Base-by-base conservation (phyloP, 495 filamentous ascomycete genomes). In the Trichocladium uniseriatum region DNA sequence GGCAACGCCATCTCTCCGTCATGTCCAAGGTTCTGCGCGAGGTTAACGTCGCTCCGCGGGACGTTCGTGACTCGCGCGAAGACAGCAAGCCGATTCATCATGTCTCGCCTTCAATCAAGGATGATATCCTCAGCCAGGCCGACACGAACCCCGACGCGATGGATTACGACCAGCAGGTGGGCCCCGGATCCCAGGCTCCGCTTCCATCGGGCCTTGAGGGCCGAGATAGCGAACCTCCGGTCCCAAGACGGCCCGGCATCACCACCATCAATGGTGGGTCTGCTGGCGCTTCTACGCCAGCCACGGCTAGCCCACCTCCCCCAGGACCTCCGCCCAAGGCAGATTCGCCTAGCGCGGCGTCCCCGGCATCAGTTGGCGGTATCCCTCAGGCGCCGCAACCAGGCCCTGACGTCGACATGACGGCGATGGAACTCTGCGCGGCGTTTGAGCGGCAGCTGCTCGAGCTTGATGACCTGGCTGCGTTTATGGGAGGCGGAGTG, bases 401-500 rank as follows among this genome's bases (percentile, higher is more conserved):
- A 10, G 53, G 56, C 2, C 51, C 61, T 20, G 62, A 60, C 34
- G 58, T 65, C 6, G 72, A 75, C 43, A 75, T 75, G 71, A 74
- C 70, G 3, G 68, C 70, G 0, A 55, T 61, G n/a, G 72, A 75
- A 45, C 60, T 75, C 6, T 75, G 72, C 48, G 50, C 51, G 1
- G 72, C 70, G 0, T 75, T 75, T 43, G 72, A 75, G 60, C 64
- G 70, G 13, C 72, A 75, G 57, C 58, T 75, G 6, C 58, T 75
- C 5, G 72, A 75, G 51, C 49, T 74, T 6, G 72, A 75, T 34
- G 72, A 75, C 46, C 61, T 75, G 10, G 72, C 72, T 24, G 72
- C 72, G 6, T 75, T 75, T 31, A 74, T 75, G 72, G 72, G 72
- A 6, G 72, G 72, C 21, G 72, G 72, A 38, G 72, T 75, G 50